Conservation (phyloP, 345 rosid species). For the Garcia nutans region DNA sequence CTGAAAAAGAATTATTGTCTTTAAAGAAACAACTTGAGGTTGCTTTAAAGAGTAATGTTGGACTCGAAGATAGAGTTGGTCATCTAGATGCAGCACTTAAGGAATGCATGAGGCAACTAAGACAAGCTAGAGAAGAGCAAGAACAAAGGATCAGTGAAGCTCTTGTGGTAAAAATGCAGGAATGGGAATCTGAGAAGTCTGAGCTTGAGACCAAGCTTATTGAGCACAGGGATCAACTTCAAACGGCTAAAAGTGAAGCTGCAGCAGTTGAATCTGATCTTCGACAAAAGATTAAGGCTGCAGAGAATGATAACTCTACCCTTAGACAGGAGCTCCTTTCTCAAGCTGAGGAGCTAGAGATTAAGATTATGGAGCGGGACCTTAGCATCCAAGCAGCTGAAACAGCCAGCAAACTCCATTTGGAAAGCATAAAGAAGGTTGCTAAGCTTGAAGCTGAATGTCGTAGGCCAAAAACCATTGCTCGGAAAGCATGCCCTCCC, state of each 20-base stretch:
- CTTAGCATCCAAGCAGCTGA: slow-evolving; percentile 86
- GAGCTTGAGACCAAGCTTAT: slow-evolving; percentile 53
- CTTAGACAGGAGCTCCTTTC: slow-evolving; percentile 60
- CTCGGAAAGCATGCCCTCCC: slow-evolving; percentile 38
- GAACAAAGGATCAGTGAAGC: slow-evolving; percentile 61
- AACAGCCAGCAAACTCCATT: slow-evolving; percentile 80
- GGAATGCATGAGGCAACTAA: slow-evolving; percentile 91
- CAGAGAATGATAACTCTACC: slow-evolving; percentile 57
- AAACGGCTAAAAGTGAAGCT: slow-evolving; percentile 31
- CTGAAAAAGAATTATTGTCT: slow-evolving; percentile 64
- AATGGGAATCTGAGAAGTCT: slow-evolving; percentile 54
- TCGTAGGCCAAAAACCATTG: slow-evolving; percentile 51
- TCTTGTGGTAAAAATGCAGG: slow-evolving; percentile 40
- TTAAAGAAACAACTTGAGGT: slow-evolving; percentile 69
- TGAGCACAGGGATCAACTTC: slow-evolving; percentile 41
- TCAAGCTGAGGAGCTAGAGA: slow-evolving; percentile 68
- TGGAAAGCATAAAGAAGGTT: slow-evolving; percentile 82
- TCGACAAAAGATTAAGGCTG: slow-evolving; percentile 46
- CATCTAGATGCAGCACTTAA: slow-evolving; percentile 91
- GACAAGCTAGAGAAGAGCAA: slow-evolving; percentile 83
- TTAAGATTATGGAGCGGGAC: slow-evolving; percentile 76
- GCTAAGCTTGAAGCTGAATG: slow-evolving; percentile 96
- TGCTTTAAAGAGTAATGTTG: slow-evolving; percentile 41
- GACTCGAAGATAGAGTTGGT: slow-evolving; percentile 67
- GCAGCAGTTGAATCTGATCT: slow-evolving; percentile 34